Base-by-base conservation (phyloP, 768 basidiomycete genomes). In the Tephrocybe rancida region DNA sequence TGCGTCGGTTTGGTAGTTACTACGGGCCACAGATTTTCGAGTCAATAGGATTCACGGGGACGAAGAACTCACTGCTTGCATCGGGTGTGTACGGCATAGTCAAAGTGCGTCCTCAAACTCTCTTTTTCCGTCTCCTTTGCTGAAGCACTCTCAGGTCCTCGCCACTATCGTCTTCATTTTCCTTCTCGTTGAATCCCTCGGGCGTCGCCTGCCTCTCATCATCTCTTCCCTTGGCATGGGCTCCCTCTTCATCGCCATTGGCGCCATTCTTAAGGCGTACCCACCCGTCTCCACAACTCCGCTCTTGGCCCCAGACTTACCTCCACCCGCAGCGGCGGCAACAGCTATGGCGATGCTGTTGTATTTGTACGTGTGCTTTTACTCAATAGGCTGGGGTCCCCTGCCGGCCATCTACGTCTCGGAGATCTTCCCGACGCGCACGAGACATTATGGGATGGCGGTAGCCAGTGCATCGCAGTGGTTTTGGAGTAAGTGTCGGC, bases 361-460 rank as follows among this genome's bases (percentile, higher is more conserved):
- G 22, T 95, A 94, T 64, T 80, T 94, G 48, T 94, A 89, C 60
- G 90, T 92, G 38, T 86, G 85, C 66, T 92, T 91, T 68, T 94
- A 92, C 69, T 88, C 85, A 3, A 86, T 91, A 80, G 90, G 86
- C 25, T 90, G 88, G 85, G 92, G 91, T 72, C 78, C 78, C 6
- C 60, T 79, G 19, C 71, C 71, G 30, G 73, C 78, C 75, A 81
- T 90, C 8, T 88, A 87, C 58, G 87, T 86, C 35, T 75, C 88
- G 5, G 92, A 95, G 65, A 92, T 95, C 61, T 94, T 94, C 80
- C 87, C 88, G 2, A 94, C 89, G 7, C 74, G 90, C 41, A 92
- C 91, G 4, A 77, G 91, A 51, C 88, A 92, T 63, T 92, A 88
- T 62, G 92, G 92, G 24, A 71, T 94, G 22, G 81, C 89, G 0